A percentile compares a stretch with the other conserved stretches of the same genome.
phyloP scores from a whole-genome alignment of 202 grass and related monocot genomes.

The Brachypodium distachyon region DNA sequence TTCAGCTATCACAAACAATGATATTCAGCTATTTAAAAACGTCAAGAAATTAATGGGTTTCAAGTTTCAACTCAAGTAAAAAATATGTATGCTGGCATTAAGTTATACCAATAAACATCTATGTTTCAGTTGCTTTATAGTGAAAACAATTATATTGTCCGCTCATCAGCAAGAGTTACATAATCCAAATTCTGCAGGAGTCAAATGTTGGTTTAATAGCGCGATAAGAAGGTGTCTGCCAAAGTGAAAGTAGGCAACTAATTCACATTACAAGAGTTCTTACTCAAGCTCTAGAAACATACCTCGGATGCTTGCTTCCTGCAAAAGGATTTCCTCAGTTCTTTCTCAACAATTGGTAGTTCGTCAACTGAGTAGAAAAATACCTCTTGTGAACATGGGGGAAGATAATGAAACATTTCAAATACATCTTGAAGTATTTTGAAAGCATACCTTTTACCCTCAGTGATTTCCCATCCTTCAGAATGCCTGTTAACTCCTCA shows the following conservation, averaged over 20 bases:
- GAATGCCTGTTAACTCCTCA: slow-evolving; percentile 51
- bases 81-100: not conserved
- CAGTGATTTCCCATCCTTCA: slow-evolving; percentile 53
- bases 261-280: not conserved
- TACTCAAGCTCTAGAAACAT: not conserved
- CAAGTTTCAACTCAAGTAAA: not conserved
- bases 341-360: slow-evolving; percentile 53
- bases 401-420: not conserved
- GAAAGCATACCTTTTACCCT: slow-evolving; percentile 53
- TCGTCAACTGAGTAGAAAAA: slow-evolving; percentile 67
- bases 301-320: slow-evolving; percentile 80
- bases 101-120: not conserved
- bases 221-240: not conserved
- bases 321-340: slow-evolving; percentile 60
- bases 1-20: not conserved
- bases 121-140: not conserved
- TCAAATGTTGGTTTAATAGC: not conserved
- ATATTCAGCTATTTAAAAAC: not conserved
- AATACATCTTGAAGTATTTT: not conserved
- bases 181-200: not conserved
- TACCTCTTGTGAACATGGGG: slow-evolving; percentile 28
- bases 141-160: not conserved
- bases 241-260: not conserved
- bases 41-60: not conserved
- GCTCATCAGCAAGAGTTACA: not conserved